A percentile compares a stretch with the other conserved stretches of the same genome.
Conservation (phyloP, 495 filamentous ascomycete genomes). For the Aspergillus ostianus region DNA sequence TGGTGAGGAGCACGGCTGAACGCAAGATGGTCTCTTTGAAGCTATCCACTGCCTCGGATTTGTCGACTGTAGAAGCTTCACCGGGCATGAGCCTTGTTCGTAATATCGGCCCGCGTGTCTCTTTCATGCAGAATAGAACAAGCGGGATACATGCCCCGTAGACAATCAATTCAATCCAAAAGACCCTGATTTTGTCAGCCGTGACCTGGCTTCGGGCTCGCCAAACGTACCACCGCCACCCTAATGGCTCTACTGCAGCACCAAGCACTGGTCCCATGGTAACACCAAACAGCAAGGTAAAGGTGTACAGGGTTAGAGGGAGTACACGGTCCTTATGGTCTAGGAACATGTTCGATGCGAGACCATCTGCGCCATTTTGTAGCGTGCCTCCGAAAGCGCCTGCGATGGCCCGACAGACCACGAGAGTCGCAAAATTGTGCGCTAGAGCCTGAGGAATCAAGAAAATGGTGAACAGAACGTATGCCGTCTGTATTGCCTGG, state of each 20-base stretch:
- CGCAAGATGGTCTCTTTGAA: constrained; percentile 15
- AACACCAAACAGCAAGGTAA: constrained; percentile 12
- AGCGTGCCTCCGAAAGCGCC: constrained; percentile 18
- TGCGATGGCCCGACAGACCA: constrained; percentile 19
- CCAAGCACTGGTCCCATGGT: constrained; percentile 14
- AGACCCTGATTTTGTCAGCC: constrained; percentile 12
- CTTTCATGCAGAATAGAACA: constrained; percentile 10
- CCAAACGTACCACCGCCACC: constrained; percentile 13
- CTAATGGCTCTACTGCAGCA: constrained; percentile 9
- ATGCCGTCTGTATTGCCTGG: not conserved
- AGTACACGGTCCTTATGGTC: constrained; percentile 9
- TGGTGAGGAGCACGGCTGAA: constrained; percentile 12
- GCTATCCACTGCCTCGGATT: not conserved
- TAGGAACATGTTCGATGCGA: constrained; percentile 13
- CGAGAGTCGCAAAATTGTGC: constrained; percentile 21
- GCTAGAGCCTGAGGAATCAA: constrained; percentile 24
- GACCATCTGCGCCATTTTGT: constrained; percentile 15
- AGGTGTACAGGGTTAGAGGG: constrained; percentile 11
- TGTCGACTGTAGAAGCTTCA: not conserved
- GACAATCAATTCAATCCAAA: constrained; percentile 17
- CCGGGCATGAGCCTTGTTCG: constrained; percentile 1
- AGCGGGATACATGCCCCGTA: constrained; percentile 7
- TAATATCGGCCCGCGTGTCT: constrained; percentile 10
- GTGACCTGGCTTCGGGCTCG: not conserved
- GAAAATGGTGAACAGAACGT: constrained; percentile 18